A percentile compares a stretch with the other conserved stretches of the same genome.
These are phyloP conservation scores for Sechiopsis laciniata DNA, from an alignment of 306 rosid species.

Conservation along the genomic window DNA sequence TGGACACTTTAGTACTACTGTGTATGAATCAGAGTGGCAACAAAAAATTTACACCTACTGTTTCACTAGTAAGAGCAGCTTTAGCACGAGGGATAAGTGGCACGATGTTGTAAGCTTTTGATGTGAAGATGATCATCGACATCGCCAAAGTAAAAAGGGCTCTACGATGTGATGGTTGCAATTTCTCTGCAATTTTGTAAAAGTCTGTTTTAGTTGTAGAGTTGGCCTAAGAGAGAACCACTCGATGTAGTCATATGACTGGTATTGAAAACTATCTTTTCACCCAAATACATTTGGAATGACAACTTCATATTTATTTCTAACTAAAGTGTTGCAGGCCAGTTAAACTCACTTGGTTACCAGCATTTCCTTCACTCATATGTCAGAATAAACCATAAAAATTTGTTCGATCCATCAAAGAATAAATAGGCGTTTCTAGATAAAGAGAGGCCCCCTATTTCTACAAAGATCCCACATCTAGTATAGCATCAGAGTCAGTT, in stretches of 20 bases:
- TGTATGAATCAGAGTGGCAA: neutral
- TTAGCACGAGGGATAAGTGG: conserved; percentile 47
- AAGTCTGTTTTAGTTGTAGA: conserved; percentile 22
- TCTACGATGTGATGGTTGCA: conserved; percentile 63
- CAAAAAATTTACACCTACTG: conserved; percentile 30
- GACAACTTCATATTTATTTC: neutral
- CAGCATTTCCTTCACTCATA: neutral
- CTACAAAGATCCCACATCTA: too few species aligned
- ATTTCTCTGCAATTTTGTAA: conserved; percentile 39
- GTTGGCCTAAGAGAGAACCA: neutral
- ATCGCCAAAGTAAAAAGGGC: conserved; percentile 68
- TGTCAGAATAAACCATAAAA: neutral
- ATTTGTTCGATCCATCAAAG: neutral
- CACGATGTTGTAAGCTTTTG: conserved; percentile 53
- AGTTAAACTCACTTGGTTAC: neutral
- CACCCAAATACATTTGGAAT: neutral
- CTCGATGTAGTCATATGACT: conserved; percentile 6
- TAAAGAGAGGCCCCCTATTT: neutral
- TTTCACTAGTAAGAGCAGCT: conserved; percentile 49
- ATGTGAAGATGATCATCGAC: conserved; percentile 61
- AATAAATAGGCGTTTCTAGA: neutral
- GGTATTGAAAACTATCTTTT: neutral
- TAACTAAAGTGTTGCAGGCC: neutral
- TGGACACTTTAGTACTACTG: neutral
- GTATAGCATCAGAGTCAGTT: neutral